A percentile compares a stretch with the other conserved stretches of the same genome.
Evolutionary conservation across 2,329 filamentous ascomycete genomes (phyloP).

Genomic region (Colletotrichum spaethianum): DNA sequence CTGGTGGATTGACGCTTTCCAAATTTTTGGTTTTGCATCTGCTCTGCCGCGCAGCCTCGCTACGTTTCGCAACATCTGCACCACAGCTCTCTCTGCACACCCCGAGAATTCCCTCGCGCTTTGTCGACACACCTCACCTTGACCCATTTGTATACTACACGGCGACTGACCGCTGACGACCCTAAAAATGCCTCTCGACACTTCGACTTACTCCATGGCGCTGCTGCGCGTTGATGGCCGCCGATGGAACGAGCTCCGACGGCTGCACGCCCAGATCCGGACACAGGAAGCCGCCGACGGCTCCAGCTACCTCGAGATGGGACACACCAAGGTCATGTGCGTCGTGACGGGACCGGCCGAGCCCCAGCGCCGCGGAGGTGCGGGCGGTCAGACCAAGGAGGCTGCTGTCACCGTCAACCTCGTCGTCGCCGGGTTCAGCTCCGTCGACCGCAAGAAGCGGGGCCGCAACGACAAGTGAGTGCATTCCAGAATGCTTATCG

Average conservation of each 20-base stretch:
- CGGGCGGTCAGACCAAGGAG: conserved; percentile 56
- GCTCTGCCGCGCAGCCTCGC: neutral
- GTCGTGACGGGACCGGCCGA: conserved; percentile 90
- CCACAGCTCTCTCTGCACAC: neutral
- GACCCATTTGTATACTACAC: neutral
- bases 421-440: conserved; percentile 88
- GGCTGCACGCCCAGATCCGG: conserved; percentile 88
- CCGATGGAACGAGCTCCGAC: conserved; percentile 96
- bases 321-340: conserved; percentile 97
- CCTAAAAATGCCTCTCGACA: conserved; percentile 91
- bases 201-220: conserved; percentile 89
- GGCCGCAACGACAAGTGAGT: conserved; percentile 83
- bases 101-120: neutral
- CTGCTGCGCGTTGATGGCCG: conserved; percentile 87
- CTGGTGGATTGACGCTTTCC: conserved; percentile 34
- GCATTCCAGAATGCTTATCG: neutral
- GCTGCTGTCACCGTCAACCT: conserved; percentile 86
- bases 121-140: neutral
- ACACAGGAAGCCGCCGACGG: conserved; percentile 95
- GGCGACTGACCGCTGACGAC: neutral
- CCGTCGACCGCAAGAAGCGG: conserved; percentile 85
- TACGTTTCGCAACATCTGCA: neutral
- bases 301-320: conserved; percentile 94
- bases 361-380: conserved; percentile 54
- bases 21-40: conserved; percentile 33